phyloP scores from a whole-genome alignment of 306 rosid genomes.

The Castanopsis chinensis region DNA sequence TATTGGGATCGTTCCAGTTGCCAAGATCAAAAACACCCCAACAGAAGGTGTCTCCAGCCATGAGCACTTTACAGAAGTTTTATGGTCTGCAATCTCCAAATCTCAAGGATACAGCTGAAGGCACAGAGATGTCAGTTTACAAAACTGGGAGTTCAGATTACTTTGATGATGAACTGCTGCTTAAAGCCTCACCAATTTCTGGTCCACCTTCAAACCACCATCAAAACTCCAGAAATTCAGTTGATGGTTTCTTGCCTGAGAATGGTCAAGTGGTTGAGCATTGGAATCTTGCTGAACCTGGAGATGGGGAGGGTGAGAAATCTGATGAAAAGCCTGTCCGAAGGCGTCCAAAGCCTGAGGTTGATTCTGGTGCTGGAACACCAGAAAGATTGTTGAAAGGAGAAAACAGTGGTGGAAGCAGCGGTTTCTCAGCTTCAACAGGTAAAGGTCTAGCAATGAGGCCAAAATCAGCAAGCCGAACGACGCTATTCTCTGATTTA shows the following conservation, averaged over 20 bases:
- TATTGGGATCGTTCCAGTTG: slow-evolving; percentile 44
- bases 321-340: slow-evolving; percentile 77
- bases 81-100: slow-evolving; percentile 53
- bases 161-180: slow-evolving; percentile 43
- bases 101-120: slow-evolving; percentile 30
- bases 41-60: slow-evolving; percentile 50
- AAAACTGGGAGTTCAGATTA: slow-evolving; percentile 40
- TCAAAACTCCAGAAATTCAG: slow-evolving; percentile 37
- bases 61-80: slow-evolving; percentile 65
- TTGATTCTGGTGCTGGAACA: slow-evolving; percentile 43
- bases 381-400: slow-evolving; percentile 59
- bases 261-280: slow-evolving; percentile 36
- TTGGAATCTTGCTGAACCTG: slow-evolving; percentile 37
- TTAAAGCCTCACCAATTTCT: slow-evolving; percentile 40
- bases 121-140: slow-evolving; percentile 62
- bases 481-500: slow-evolving; percentile 35
- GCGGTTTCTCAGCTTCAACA: slow-evolving; percentile 48
- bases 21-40: slow-evolving; percentile 48
- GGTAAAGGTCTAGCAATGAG: slow-evolving; percentile 67
- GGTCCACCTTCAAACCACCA: slow-evolving; percentile 28
- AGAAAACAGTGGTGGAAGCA: slow-evolving; percentile 51
- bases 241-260: slow-evolving; percentile 46
- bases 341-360: slow-evolving; percentile 70
- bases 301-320: slow-evolving; percentile 51
- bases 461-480: slow-evolving; percentile 68